Base-by-base conservation (phyloP, 1,284 basidiomycete genomes). In the Sanguinoderma infundibulare region DNA sequence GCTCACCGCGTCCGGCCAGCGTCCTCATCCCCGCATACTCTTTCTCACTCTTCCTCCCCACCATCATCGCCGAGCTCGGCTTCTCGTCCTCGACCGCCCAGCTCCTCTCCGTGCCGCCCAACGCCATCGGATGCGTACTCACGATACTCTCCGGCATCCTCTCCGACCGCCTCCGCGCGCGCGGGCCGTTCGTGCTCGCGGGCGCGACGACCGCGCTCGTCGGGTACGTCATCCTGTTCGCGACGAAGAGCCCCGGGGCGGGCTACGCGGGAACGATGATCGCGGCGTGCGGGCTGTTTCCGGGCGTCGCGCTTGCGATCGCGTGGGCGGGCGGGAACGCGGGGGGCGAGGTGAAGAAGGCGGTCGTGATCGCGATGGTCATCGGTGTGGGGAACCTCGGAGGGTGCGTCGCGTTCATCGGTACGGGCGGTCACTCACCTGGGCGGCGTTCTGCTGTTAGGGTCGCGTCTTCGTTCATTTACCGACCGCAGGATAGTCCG, bases 241-340 rank as follows among this genome's bases (percentile, higher is more conserved):
- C 83, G 7, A 83, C 81, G 0, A 17, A 20, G n/a, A 38, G 39
- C 4, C 81, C 86, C 24, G 84, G 82, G 0, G 79, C 81, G 1
- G 83, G 86, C 65, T 90, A 90, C 65, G 79, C 83, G 3, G 86
- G 87, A 8, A 79, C 87, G 1, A 83, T 86, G 71, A 75, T 90
- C 44, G 80, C 83, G 9, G 81, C 84, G 35, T 79, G 82, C 0
- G 87, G 87, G 0, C 77, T 89, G 7, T 91, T 86, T 71, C 82
- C 84, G 0, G 84, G 81, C 20, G 87, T 86, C 66, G 81, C 86
- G 1, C 73, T 87, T 20, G 74, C 87, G 34, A 71, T 87, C 15
- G 83, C 83, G 56, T 87, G 87, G 84, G 85, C 87, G 0, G 79
- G 83, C 12, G 87, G 89, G 72, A 90, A 90, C 64, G 82, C 89